Evolutionary conservation across 441 rosid species (phyloP).

Genomic region (Aquilaria agallochum): DNA sequence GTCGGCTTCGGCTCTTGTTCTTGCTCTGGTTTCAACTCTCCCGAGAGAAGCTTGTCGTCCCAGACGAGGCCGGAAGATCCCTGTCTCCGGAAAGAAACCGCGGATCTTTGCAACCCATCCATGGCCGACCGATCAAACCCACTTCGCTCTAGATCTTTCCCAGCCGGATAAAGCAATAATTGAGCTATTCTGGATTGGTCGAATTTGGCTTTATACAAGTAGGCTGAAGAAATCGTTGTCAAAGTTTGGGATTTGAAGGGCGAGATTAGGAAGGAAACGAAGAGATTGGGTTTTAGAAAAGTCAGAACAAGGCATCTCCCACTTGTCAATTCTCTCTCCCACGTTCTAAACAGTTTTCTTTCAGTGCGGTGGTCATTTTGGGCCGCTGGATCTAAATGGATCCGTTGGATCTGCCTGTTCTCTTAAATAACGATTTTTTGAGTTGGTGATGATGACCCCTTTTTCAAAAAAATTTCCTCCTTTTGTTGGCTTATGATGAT

Average conservation of each 20-base stretch:
- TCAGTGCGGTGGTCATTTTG: too few relatives aligned
- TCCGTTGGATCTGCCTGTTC: too few relatives aligned
- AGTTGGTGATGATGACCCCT: too few relatives aligned
- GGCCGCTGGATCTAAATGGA: too few relatives aligned
- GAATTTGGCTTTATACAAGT: conserved; percentile 1
- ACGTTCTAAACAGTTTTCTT: too few relatives aligned
- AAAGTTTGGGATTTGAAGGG: not conserved
- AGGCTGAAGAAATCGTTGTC: not conserved
- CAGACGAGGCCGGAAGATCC: conserved; percentile 69
- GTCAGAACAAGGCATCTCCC: conserved; percentile 7
- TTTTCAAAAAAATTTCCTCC: too few relatives aligned
- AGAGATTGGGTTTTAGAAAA: conserved; percentile 4
- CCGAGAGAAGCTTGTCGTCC: conserved; percentile 62
- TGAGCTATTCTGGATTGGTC: not conserved
- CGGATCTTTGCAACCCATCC: conserved; percentile 76
- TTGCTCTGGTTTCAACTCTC: conserved; percentile 40
- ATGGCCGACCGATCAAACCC: conserved; percentile 16
- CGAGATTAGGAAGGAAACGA: not conserved
- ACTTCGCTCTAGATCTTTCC: conserved; percentile 14
- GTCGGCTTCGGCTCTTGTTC: conserved; percentile 10
- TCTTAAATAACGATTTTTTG: too few relatives aligned
- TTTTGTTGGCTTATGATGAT: too few relatives aligned
- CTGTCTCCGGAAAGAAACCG: conserved; percentile 54
- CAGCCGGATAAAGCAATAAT: not conserved
- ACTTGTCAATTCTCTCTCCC: too few relatives aligned